phyloP scores from a whole-genome alignment of 1,139 yeast genomes.

The Hanseniaspora uvarum region DNA sequence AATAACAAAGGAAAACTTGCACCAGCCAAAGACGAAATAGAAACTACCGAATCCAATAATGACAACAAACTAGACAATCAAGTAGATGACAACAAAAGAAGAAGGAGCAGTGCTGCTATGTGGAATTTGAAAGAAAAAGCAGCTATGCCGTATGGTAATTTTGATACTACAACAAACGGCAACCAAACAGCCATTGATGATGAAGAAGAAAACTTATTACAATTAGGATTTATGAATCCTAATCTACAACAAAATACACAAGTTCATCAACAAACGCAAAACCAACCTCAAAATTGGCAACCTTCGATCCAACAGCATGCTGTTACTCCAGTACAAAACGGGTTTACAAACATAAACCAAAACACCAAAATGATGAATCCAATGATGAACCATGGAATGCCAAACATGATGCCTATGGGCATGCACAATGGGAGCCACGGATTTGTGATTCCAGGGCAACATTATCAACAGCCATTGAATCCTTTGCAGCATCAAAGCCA shows the following conservation, averaged over 20 bases:
- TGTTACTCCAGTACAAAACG: too few species aligned
- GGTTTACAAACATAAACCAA: background rate
- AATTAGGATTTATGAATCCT: background rate
- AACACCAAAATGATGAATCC: conserved; percentile 5
- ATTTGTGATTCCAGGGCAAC: background rate
- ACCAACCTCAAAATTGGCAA: background rate
- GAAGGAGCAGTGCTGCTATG: conserved; percentile 8
- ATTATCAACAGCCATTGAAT: background rate
- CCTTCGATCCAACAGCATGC: background rate
- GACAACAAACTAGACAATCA: background rate
- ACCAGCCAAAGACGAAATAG: background rate
- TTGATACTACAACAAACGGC: background rate
- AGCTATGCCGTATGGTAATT: conserved; percentile 14
- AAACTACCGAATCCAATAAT: background rate
- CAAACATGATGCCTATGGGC: conserved; percentile 1
- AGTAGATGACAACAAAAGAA: conserved; percentile 7
- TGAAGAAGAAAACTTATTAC: conserved; percentile 7
- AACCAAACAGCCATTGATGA: conserved; percentile 3
- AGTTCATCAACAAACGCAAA: background rate
- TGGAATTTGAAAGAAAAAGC: conserved; percentile 16
- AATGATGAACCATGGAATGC: conserved; percentile 8
- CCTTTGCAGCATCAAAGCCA: conserved; percentile 3
- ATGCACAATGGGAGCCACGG: background rate
- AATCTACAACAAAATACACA: background rate
- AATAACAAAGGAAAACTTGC: background rate